Percentiles rank a stretch among this genome's conserved stretches.
phyloP scores from a whole-genome alignment of 1,284 basidiomycete genomes.

The Entoloma clypeatum region DNA sequence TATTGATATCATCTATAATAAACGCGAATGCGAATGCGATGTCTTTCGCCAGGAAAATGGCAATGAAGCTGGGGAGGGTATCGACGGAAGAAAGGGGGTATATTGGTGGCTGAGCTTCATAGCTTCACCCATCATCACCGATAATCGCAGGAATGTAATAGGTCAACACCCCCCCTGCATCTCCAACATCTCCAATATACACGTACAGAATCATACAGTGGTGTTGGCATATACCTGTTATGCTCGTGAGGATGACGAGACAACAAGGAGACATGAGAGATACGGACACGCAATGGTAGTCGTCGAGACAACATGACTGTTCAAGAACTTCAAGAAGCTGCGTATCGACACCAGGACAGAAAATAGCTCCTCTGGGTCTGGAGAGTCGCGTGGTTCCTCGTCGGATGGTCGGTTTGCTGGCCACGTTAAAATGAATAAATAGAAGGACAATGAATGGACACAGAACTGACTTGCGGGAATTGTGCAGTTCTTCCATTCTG shows the following conservation, averaged over 20 bases:
- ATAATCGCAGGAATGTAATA: slow-evolving; percentile 78
- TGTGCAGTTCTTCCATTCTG: slow-evolving; percentile 72
- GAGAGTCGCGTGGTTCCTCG: slow-evolving; percentile 34
- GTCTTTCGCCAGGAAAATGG: no score
- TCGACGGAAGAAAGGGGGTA: slow-evolving; percentile 4
- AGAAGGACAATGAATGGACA: not conserved
- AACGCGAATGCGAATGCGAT: no score
- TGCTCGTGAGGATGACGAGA: slow-evolving; percentile 5
- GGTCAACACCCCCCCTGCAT: slow-evolving; percentile 83
- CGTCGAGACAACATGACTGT: slow-evolving; percentile 79
- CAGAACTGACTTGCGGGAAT: slow-evolving; percentile 61
- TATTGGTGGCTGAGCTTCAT: slow-evolving; percentile 7
- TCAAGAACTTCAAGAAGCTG: slow-evolving; percentile 81
- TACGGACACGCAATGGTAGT: slow-evolving; percentile 81
- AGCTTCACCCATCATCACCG: slow-evolving; percentile 29
- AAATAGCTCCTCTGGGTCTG: slow-evolving; percentile 55
- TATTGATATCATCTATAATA: no score
- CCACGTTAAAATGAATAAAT: not conserved
- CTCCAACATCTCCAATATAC: slow-evolving; percentile 80
- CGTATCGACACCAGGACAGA: slow-evolving; percentile 68
- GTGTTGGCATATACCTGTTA: slow-evolving; percentile 74
- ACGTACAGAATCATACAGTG: slow-evolving; percentile 89
- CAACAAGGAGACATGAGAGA: slow-evolving; percentile 3
- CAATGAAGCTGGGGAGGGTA: no score
- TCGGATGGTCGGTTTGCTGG: slow-evolving; percentile 9